Conservation (phyloP, 306 rosid species). For the Argentina anserina region DNA sequence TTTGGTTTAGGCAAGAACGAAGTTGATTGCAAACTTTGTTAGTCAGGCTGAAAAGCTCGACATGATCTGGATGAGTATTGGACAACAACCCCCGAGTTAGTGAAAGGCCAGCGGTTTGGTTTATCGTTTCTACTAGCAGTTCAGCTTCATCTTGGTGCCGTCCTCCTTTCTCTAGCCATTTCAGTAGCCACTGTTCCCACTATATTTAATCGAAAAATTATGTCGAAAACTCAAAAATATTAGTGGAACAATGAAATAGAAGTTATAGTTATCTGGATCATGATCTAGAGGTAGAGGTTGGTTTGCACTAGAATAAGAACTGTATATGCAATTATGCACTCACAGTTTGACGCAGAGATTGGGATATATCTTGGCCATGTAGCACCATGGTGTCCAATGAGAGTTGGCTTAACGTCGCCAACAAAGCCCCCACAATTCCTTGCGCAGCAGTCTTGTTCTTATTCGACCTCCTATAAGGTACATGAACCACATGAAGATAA, state of each 20-base stretch:
- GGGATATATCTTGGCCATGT: slow-evolving; percentile 61
- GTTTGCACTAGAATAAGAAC: background rate
- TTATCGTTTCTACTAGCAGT: slow-evolving; percentile 61
- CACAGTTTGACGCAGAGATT: slow-evolving; percentile 51
- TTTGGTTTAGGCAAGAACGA: slow-evolving; percentile 39
- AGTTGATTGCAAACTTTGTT: slow-evolving; percentile 54
- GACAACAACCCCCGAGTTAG: slow-evolving; percentile 36
- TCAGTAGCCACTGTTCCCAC: slow-evolving; percentile 82
- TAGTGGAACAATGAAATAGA: background rate
- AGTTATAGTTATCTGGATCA: background rate
- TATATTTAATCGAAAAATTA: slow-evolving; percentile 12
- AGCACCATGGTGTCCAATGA: slow-evolving; percentile 53
- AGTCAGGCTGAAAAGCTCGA: slow-evolving; percentile 47
- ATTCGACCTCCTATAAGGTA: slow-evolving; percentile 56
- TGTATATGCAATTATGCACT: slow-evolving; percentile 39
- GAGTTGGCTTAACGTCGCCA: slow-evolving; percentile 55
- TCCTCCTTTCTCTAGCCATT: slow-evolving; percentile 66
- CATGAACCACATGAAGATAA: background rate
- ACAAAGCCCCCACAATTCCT: slow-evolving; percentile 50
- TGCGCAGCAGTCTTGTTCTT: slow-evolving; percentile 31
- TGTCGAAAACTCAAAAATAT: background rate
- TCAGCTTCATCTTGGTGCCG: slow-evolving; percentile 55
- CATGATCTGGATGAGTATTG: slow-evolving; percentile 36
- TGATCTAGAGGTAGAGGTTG: background rate
- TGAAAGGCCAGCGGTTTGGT: slow-evolving; percentile 48